These are phyloP conservation scores for Colletotrichum agaves DNA, from an alignment of 2,329 filamentous ascomycete species.

Conservation along the genomic window DNA sequence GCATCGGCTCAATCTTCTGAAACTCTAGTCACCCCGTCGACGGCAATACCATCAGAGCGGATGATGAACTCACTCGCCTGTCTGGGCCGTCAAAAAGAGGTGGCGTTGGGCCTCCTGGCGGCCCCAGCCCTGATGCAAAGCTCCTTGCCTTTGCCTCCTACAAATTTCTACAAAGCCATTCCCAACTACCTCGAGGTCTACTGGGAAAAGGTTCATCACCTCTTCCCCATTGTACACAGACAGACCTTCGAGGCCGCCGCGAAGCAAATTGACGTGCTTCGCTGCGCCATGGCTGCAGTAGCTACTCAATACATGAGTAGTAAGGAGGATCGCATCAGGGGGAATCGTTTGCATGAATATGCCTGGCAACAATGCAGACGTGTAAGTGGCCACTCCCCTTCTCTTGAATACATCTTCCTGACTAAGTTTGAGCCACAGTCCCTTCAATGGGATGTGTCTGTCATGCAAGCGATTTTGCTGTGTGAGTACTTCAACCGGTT, in stretches of 20 bases:
- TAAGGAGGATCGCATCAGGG: slow-evolving; percentile 61
- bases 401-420: neutral
- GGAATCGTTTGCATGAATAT: slow-evolving; percentile 61
- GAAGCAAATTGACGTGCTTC: slow-evolving; percentile 56
- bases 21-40: slow-evolving; percentile 58
- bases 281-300: slow-evolving; percentile 67
- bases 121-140: slow-evolving; percentile 51
- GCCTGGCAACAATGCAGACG: slow-evolving; percentile 61
- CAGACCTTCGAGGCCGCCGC: slow-evolving; percentile 54
- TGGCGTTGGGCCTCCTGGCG: slow-evolving; percentile 50
- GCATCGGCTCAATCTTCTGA: slow-evolving; percentile 59
- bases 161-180: slow-evolving; percentile 52
- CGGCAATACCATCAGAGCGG: slow-evolving; percentile 50
- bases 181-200: slow-evolving; percentile 63
- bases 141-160: slow-evolving; percentile 46
- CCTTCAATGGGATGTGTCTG: slow-evolving; percentile 59
- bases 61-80: slow-evolving; percentile 49
- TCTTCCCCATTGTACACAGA: slow-evolving; percentile 63
- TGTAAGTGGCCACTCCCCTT: slow-evolving; percentile 52
- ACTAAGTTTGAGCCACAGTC: slow-evolving; percentile 46
- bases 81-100: slow-evolving; percentile 54
- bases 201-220: slow-evolving; percentile 61
- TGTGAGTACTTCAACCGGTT: slow-evolving; percentile 67
- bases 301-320: slow-evolving; percentile 61
- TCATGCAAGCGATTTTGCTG: slow-evolving; percentile 65